Base-by-base conservation (phyloP, 805 yeast species). In the Saccharomycopsis selenospora region DNA sequence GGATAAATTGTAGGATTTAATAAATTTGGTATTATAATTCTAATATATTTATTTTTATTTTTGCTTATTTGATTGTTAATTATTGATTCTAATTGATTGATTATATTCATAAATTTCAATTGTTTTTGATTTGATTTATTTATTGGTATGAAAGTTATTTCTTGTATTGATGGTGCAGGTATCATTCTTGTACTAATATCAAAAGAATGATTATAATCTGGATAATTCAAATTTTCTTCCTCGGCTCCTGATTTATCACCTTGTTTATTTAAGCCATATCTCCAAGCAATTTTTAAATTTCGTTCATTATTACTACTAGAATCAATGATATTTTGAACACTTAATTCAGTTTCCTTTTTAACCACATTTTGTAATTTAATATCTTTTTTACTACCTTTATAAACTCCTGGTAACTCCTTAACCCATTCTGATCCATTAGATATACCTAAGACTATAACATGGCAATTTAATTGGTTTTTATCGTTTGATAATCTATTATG, bases 251-350 rank as follows among this genome's bases (percentile, higher is more conserved):
- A 54, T 36, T 50, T 59, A 56, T 55, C 61, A 46, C 59, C 56
- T 48, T 55, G 41, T 40, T 64, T 68, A 22, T 69, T 69, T 47
- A 70, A 65, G 0, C 91, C 93, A 59, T 90, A 90, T 58, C 97
- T 76, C 98, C 98, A 90, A 1, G 98, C 97, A 56, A 90, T 90
- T 60, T 82, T 85, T 73, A 90, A 68, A 55, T 82, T 86, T 4
- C 66, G 61, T 10, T 57, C 59, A 40, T 51, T 45, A 33, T 51
- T 36, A 10, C 52, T 45, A 49, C 50, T 20, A 50, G 29, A 52
- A 52, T 74, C 76, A 2, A 77, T 64, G 57, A 83, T 60, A 59
- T 85, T 85, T 26, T 82, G 77, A 2, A 85, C 91, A 49, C 85
- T 79, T 4, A 86, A 59, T 56, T 80, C 77, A 10, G 77, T 68